Percentiles rank a stretch among this genome's conserved stretches.
Evolutionary conservation across 2,329 filamentous ascomycete genomes (phyloP).

Genomic region (Pseudophaeomoniella oleicola): DNA sequence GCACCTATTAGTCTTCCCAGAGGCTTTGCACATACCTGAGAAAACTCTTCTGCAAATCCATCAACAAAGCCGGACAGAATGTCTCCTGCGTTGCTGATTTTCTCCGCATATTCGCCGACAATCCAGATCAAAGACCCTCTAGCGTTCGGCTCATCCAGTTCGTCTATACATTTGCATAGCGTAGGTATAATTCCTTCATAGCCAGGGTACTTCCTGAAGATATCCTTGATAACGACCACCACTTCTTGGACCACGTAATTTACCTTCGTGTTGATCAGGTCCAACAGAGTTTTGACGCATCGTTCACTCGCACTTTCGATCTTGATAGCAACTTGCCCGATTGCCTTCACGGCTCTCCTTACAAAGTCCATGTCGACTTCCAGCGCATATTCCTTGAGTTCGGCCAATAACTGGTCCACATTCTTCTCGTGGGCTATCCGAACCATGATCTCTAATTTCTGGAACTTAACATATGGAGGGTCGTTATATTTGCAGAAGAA

Average conservation of each 20-base stretch:
- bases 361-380: conserved; percentile 99
- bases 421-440: conserved; percentile 96
- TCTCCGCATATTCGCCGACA: conserved; percentile 96
- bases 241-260: conserved; percentile 99
- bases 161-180: conserved; percentile 90
- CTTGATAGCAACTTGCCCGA: conserved; percentile 97
- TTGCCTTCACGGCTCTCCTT: conserved; percentile 81
- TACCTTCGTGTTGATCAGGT: conserved; percentile 92
- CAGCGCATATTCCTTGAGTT: conserved; percentile 91
- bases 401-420: conserved; percentile 83
- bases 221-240: conserved; percentile 97
- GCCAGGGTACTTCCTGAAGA: conserved; percentile 90
- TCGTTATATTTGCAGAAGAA: conserved; percentile 99
- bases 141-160: conserved; percentile 86
- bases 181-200: conserved; percentile 97
- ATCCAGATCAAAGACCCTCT: conserved; percentile 94
- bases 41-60: conserved; percentile 89
- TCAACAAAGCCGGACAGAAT: conserved; percentile 87
- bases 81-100: conserved; percentile 96
- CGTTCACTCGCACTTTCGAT: conserved; percentile 90
- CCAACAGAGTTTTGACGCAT: conserved; percentile 84
- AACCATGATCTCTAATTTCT: conserved; percentile 98
- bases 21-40: conserved; percentile 48
- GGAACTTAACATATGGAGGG: conserved; percentile 89
- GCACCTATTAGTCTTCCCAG: neutral